Conservation (phyloP, 352 stramenopile species). For the Phytophthora kernoviae region DNA sequence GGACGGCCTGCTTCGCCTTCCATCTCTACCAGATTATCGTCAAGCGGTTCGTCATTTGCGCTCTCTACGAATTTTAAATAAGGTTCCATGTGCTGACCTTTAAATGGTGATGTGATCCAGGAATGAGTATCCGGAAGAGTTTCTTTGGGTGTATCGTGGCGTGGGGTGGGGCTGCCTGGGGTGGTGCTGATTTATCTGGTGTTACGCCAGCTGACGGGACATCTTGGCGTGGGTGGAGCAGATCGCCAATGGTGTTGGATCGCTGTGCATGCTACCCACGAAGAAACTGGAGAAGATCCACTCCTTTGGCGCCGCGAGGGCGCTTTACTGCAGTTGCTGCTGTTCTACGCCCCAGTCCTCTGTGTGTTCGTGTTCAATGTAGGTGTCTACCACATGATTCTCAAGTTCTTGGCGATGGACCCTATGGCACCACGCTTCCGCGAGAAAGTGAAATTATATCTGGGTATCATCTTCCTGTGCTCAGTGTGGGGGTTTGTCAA, state of each 20-base stretch:
- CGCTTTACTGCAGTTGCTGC: constrained; percentile 60
- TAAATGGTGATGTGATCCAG: constrained; percentile 15
- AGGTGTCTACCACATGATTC: constrained; percentile 57
- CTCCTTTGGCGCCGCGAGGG: constrained; percentile 48
- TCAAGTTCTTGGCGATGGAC: constrained; percentile 65
- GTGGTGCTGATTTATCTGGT: constrained; percentile 59
- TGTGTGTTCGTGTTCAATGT: constrained; percentile 75
- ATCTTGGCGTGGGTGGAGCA: constrained; percentile 66
- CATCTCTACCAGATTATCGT: constrained; percentile 90
- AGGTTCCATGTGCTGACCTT: background rate
- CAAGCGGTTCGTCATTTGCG: constrained; percentile 41
- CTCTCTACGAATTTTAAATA: background rate
- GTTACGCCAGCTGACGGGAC: constrained; percentile 69
- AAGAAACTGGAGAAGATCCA: constrained; percentile 33
- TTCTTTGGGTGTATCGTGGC: constrained; percentile 62
- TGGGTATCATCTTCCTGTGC: constrained; percentile 75
- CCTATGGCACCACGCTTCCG: constrained; percentile 67
- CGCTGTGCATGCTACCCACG: constrained; percentile 41
- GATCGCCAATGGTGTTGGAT: constrained; percentile 85
- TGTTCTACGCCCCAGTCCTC: constrained; percentile 74
- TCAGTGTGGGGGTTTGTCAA: constrained; percentile 77
- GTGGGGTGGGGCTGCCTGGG: constrained; percentile 70
- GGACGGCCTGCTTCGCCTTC: constrained; percentile 86
- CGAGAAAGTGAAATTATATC: constrained; percentile 64
- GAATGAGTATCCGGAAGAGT: constrained; percentile 77